Conservation (phyloP, 805 yeast genomes). For the Pichia cabralensis region DNA sequence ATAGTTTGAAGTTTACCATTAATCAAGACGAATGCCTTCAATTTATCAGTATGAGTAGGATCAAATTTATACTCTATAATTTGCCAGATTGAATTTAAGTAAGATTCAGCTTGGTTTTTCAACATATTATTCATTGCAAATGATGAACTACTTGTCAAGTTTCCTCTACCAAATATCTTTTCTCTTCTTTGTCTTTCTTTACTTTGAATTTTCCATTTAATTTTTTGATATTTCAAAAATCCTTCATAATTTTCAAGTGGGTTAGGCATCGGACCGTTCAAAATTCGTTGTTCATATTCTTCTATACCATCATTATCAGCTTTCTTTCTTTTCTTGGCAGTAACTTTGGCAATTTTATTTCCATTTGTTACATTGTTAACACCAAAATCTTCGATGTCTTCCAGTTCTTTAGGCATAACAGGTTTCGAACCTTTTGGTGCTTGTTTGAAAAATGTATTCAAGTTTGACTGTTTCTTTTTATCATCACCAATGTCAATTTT, state of each 20-base stretch:
- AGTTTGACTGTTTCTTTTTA: slow-evolving; percentile 58
- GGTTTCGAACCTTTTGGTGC: slow-evolving; percentile 30
- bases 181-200: slow-evolving; percentile 61
- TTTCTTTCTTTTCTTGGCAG: slow-evolving; percentile 35
- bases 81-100: slow-evolving; percentile 79
- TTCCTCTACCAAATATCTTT: slow-evolving; percentile 62
- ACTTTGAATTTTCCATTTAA: slow-evolving; percentile 80
- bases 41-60: slow-evolving; percentile 53
- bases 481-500: slow-evolving; percentile 53
- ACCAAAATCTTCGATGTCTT: slow-evolving; percentile 53
- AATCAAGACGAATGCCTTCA: slow-evolving; percentile 62
- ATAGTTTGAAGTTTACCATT: slow-evolving; percentile 67
- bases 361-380: slow-evolving; percentile 20
- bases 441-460: slow-evolving; percentile 46
- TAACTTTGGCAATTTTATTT: slow-evolving; percentile 35
- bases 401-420: slow-evolving; percentile 22
- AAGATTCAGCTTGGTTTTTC: slow-evolving; percentile 67
- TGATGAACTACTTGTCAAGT: slow-evolving; percentile 35
- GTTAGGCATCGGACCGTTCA: slow-evolving; percentile 51
- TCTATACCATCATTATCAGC: slow-evolving; percentile 26
- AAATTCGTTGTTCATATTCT: slow-evolving; percentile 37
- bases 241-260: slow-evolving; percentile 57
- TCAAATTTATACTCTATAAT: slow-evolving; percentile 60
- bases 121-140: slow-evolving; percentile 60
- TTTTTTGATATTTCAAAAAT: slow-evolving; percentile 66